Evolutionary conservation across 768 basidiomycete species (phyloP).

Genomic region (Amanita molliuscula): DNA sequence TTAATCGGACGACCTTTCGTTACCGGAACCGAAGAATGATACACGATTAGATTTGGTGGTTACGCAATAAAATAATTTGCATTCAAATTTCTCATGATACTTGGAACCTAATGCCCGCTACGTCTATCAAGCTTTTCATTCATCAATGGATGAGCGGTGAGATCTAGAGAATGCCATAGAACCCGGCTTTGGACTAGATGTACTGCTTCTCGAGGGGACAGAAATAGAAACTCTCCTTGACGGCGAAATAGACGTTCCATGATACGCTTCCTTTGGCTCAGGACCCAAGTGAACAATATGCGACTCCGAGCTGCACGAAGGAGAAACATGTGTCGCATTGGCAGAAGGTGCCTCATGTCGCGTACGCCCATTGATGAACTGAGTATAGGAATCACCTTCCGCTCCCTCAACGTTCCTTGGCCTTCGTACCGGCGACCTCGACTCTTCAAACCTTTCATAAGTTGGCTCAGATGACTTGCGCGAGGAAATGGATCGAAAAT

Average conservation of each 20-base stretch:
- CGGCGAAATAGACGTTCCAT: not conserved
- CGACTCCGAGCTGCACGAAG: not conserved
- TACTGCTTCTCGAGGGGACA: conserved; percentile 1
- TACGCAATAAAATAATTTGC: too few species aligned
- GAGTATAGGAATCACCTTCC: not conserved
- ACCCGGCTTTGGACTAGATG: not conserved
- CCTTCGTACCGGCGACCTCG: not conserved
- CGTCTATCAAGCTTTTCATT: not conserved
- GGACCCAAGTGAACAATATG: conserved; percentile 3
- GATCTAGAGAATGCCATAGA: not conserved
- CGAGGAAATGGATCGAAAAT: not conserved
- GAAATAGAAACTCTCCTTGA: conserved; percentile 4
- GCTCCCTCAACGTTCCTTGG: not conserved
- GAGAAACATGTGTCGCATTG: not conserved
- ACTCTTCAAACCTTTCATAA: not conserved
- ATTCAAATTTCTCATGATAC: too few species aligned
- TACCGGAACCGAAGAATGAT: too few species aligned
- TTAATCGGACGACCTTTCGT: too few species aligned
- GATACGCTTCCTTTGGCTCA: not conserved
- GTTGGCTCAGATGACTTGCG: not conserved
- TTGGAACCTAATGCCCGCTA: too few species aligned
- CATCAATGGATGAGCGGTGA: not conserved
- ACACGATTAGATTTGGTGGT: too few species aligned
- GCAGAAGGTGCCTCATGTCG: not conserved
- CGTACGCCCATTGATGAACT: not conserved